phyloP scores from a whole-genome alignment of 2,329 filamentous ascomycete species.

The Nannizzia gypsea region DNA sequence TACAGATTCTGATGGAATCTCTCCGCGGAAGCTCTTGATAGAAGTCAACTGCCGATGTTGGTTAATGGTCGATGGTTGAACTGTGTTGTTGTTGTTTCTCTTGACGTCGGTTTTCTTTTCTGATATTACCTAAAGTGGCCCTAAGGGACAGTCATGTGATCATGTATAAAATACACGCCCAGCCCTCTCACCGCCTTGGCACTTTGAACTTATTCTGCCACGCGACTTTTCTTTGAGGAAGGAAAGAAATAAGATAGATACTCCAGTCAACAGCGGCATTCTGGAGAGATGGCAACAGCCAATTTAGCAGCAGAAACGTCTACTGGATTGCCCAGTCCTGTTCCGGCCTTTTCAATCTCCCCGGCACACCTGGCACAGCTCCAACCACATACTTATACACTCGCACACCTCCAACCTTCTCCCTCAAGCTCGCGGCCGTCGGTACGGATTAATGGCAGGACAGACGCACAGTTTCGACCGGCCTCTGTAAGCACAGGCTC shows the following conservation, averaged over 20 bases:
- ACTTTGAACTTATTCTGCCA: conserved; percentile 2
- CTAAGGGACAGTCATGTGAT: too few relatives aligned
- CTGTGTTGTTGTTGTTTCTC: too few relatives aligned
- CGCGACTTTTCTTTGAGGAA: not conserved
- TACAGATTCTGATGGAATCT: too few relatives aligned
- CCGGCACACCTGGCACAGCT: conserved; percentile 71
- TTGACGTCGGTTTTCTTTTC: too few relatives aligned
- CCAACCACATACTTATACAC: conserved; percentile 76
- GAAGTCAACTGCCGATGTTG: too few relatives aligned
- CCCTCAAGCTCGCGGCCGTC: conserved; percentile 41
- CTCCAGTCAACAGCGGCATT: not conserved
- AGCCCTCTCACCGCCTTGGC: not conserved
- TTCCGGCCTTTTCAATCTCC: conserved; percentile 44
- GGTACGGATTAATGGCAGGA: conserved; percentile 69
- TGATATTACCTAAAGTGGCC: too few relatives aligned
- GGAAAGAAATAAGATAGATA: not conserved
- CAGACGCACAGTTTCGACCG: conserved; percentile 54
- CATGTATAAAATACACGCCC: too few relatives aligned
- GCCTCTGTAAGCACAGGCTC: conserved; percentile 73
- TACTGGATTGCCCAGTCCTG: not conserved
- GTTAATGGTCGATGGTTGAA: too few relatives aligned
- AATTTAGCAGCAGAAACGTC: not conserved
- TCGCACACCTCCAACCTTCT: conserved; percentile 65
- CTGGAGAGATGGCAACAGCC: not conserved
- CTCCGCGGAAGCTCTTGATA: not conserved